A percentile compares a stretch with the other conserved stretches of the same genome.
Conservation (phyloP, 352 stramenopile species). For the Globisporangium takayamanum region DNA sequence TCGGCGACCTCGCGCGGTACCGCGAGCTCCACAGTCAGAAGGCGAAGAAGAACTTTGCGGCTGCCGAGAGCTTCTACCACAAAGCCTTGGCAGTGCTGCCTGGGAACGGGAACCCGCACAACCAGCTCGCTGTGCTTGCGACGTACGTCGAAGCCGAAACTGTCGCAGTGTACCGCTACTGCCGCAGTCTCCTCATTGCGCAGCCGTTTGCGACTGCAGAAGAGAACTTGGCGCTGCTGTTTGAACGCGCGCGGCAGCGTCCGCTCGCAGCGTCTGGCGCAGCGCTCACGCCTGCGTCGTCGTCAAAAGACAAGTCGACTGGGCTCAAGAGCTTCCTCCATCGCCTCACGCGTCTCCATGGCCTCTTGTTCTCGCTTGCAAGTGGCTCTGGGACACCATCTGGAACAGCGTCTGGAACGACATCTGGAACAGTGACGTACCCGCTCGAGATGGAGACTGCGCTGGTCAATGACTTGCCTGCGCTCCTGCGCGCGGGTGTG, state of each 20-base stretch:
- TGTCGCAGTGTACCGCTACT: constrained; percentile 89
- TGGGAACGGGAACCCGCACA: constrained; percentile 82
- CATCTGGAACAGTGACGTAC: constrained; percentile 22
- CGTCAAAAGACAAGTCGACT: constrained; percentile 70
- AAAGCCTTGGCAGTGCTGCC: constrained; percentile 58
- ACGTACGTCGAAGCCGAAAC: constrained; percentile 88
- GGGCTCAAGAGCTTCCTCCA: constrained; percentile 87
- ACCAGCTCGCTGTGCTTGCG: constrained; percentile 77
- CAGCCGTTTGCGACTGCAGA: constrained; percentile 84
- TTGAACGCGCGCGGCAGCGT: constrained; percentile 82
- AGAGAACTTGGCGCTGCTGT: constrained; percentile 86
- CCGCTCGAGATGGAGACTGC: constrained; percentile 63
- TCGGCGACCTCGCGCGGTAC: constrained; percentile 78
- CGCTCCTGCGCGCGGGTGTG: constrained; percentile 47
- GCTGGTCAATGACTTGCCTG: constrained; percentile 51
- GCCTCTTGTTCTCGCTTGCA: constrained; percentile 69
- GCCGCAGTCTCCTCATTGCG: constrained; percentile 73
- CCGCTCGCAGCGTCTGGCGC: constrained; percentile 28
- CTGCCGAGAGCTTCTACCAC: constrained; percentile 66
- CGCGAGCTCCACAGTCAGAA: constrained; percentile 78
- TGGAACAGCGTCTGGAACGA: constrained; percentile 5
- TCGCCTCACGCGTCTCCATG: constrained; percentile 81
- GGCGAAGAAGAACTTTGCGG: constrained; percentile 79
- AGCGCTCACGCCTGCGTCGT: constrained; percentile 28
- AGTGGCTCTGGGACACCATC: constrained; percentile 5